phyloP scores from a whole-genome alignment of 129 eudicot species.

The Lactuca saligna region DNA sequence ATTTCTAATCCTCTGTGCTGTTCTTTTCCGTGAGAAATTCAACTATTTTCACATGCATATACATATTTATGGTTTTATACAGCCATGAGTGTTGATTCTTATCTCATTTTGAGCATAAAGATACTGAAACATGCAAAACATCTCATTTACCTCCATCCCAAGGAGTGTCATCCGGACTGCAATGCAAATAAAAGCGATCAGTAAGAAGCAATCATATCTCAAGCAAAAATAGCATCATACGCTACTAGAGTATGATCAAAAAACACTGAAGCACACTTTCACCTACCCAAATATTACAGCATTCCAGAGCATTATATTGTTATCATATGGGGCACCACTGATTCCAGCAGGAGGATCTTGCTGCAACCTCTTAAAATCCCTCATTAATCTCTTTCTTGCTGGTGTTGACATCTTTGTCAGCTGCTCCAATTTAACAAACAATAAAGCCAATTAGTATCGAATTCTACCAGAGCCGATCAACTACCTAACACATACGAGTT shows the following conservation, averaged over 20 bases:
- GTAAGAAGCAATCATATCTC: slow-evolving; percentile 1
- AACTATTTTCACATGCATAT: slow-evolving; percentile 3
- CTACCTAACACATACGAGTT: neutral
- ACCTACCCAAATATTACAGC: slow-evolving; percentile 86
- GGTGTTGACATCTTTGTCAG: slow-evolving; percentile 71
- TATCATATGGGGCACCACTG: slow-evolving; percentile 88
- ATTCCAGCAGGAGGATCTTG: slow-evolving; percentile 93
- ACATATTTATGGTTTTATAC: neutral
- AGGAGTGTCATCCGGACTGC: slow-evolving; percentile 88
- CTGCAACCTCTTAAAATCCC: slow-evolving; percentile 85
- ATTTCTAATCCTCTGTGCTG: too few species aligned
- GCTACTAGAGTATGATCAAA: slow-evolving; percentile 7
- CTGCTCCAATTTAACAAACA: slow-evolving; percentile 32
- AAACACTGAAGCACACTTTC: slow-evolving; percentile 1
- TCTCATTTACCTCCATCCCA: slow-evolving; percentile 79
- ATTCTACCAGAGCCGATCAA: slow-evolving; percentile 6
- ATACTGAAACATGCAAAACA: neutral
- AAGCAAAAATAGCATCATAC: slow-evolving; percentile 5
- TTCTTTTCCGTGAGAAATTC: too few species aligned
- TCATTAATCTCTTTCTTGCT: slow-evolving; percentile 85
- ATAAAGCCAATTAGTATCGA: slow-evolving; percentile 19
- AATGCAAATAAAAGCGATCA: slow-evolving; percentile 27
- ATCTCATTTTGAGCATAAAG: neutral
- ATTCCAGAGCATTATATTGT: slow-evolving; percentile 91
- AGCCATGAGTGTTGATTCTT: neutral